Evolutionary conservation across 306 rosid species (phyloP).

Genomic region (Prunus mongolica): DNA sequence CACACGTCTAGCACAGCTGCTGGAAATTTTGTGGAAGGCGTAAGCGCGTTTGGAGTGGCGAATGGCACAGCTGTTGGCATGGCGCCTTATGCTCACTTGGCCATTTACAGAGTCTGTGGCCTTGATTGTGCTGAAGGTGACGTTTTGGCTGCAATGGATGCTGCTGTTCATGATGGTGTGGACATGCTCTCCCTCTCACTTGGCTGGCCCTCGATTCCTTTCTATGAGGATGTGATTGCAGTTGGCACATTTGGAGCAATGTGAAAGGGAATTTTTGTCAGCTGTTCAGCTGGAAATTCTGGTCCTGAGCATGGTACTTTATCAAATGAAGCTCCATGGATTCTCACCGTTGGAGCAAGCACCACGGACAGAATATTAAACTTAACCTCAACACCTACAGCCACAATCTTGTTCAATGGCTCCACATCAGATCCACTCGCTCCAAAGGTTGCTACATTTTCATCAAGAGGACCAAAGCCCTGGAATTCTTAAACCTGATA

Average conservation of each 20-base stretch:
- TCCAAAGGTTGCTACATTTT: slow-evolving; percentile 39
- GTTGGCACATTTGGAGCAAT: slow-evolving; percentile 57
- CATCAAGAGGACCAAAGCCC: slow-evolving; percentile 67
- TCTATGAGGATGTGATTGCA: slow-evolving; percentile 45
- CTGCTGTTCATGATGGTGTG: slow-evolving; percentile 40
- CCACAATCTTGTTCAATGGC: slow-evolving; percentile 41
- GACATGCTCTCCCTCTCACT: slow-evolving; percentile 69
- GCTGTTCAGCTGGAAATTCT: slow-evolving; percentile 51
- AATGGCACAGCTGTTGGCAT: slow-evolving; percentile 62
- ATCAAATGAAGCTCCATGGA: slow-evolving; percentile 62
- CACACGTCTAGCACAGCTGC: slow-evolving; percentile 62
- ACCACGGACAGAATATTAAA: slow-evolving; percentile 38
- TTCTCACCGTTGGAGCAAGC: slow-evolving; percentile 33
- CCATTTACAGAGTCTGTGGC: slow-evolving; percentile 34
- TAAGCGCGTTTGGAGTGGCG: slow-evolving; percentile 49
- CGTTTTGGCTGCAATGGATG: slow-evolving; percentile 24
- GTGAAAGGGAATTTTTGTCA: slow-evolving; percentile 59
- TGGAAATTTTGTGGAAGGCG: slow-evolving; percentile 45
- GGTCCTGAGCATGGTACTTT: slow-evolving; percentile 43
- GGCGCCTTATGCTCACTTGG: slow-evolving; percentile 69
- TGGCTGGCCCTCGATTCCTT: slow-evolving; percentile 18
- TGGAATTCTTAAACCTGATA: slow-evolving; percentile 56
- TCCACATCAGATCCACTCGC: slow-evolving; percentile 35
- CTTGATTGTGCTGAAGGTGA: slow-evolving; percentile 17
- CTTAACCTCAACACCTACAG: slow-evolving; percentile 19